These are phyloP conservation scores for Blastocystis sp. DNA, from an alignment of 352 stramenopile species.

Conservation along the genomic window DNA sequence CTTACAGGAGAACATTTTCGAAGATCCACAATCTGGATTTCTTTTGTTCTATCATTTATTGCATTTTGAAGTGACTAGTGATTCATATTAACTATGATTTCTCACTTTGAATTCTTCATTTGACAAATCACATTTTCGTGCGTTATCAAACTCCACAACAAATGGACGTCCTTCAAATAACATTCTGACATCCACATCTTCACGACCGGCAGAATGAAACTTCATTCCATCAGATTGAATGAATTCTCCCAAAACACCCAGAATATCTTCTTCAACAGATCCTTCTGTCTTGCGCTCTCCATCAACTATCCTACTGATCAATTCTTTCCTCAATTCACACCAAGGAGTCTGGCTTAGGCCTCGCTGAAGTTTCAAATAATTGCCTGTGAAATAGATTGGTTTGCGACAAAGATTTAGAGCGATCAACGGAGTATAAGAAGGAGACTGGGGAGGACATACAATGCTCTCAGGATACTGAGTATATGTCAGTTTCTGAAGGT, in stretches of 20 bases:
- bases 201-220: conserved; percentile 87
- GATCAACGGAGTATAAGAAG: not conserved
- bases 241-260: conserved; percentile 71
- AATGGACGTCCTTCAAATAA: conserved; percentile 77
- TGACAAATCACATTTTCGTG: conserved; percentile 73
- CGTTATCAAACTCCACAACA: conserved; percentile 68
- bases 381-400: conserved; percentile 77
- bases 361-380: conserved; percentile 81
- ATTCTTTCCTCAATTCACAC: conserved; percentile 48
- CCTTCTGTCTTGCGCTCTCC: conserved; percentile 75
- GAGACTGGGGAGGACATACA: conserved; percentile 31
- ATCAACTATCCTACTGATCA: conserved; percentile 69
- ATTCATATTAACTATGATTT: not conserved
- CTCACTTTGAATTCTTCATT: conserved; percentile 67
- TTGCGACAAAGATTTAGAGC: conserved; percentile 67
- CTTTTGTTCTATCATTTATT: conserved; percentile 44
- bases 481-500: conserved; percentile 47
- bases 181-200: conserved; percentile 95
- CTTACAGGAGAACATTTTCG: not conserved
- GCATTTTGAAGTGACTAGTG: conserved; percentile 16
- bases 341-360: conserved; percentile 81
- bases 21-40: conserved; percentile 62
- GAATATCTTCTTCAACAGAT: conserved; percentile 80
- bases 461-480: conserved; percentile 6
- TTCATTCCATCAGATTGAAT: conserved; percentile 72